phyloP scores from a whole-genome alignment of 257 asterid genomes.

The Jaltomata sinuosa region DNA sequence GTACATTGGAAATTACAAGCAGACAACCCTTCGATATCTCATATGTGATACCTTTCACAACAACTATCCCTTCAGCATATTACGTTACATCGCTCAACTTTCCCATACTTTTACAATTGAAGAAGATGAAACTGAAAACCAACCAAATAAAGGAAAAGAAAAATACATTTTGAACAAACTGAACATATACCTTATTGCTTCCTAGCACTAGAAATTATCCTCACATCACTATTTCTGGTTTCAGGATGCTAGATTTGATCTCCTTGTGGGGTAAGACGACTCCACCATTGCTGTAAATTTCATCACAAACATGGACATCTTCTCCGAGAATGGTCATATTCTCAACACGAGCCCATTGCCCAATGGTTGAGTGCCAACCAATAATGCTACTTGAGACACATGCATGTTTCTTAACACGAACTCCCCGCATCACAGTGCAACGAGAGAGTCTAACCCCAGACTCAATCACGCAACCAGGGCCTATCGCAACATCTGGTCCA shows the following conservation, averaged over 20 bases:
- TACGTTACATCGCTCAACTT: not conserved
- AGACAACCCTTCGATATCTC: not conserved
- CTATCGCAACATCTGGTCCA: slow-evolving; percentile 71
- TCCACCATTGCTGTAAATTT: slow-evolving; percentile 22
- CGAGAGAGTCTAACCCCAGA: slow-evolving; percentile 65
- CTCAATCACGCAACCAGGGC: slow-evolving; percentile 59
- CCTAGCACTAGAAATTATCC: not conserved
- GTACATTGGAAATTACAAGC: not conserved
- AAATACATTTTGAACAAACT: not conserved
- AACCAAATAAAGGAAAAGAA: not conserved
- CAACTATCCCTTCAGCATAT: not conserved
- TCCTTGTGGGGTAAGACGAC: slow-evolving; percentile 38
- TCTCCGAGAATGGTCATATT: slow-evolving; percentile 32
- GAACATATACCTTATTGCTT: not conserved
- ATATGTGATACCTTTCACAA: not conserved
- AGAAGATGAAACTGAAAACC: not conserved
- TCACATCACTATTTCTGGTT: slow-evolving; percentile 33
- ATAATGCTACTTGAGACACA: slow-evolving; percentile 24
- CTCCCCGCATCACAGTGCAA: slow-evolving; percentile 71
- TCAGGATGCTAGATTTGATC: slow-evolving; percentile 29
- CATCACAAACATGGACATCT: slow-evolving; percentile 24
- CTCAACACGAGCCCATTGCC: slow-evolving; percentile 25
- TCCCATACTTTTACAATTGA: not conserved
- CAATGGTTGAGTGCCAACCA: slow-evolving; percentile 28
- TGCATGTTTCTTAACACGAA: slow-evolving; percentile 58